Base-by-base conservation (phyloP, 176 grass and related monocot species). In the Juncus inflexus region DNA sequence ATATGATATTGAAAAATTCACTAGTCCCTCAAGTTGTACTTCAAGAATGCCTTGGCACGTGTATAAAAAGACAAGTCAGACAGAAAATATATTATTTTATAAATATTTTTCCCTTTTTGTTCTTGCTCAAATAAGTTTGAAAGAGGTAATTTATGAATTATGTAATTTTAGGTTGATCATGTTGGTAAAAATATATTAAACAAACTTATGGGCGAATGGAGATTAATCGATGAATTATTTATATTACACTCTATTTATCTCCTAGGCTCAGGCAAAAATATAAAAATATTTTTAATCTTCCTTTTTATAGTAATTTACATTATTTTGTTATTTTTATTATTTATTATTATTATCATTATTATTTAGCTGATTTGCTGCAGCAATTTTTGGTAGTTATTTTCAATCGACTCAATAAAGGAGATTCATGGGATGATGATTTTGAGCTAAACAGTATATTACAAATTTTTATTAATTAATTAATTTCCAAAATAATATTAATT, bases 401-500 rank as follows among this genome's bases (percentile, higher is more conserved):
- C 52, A 69, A 83, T 76, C 91, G 84, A 59, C 88, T 97, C 10
- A 82, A 97, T 74, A 91, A 80, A 70, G 87, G 92, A 69, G 86
- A 86, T 78, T 77, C 83, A 58, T 91, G 87, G 84, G 87, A 97
- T 77, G 92, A 91, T 58, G 92, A 96, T 65, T 97, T 97, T 74
- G 92, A 91, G 70, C 81, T 91, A 35, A 97, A 97, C 78, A 89
- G 85, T 67, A 81, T 97, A 62, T 77, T 97, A 73, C 92, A 97
- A 84, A 87, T 97, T 68, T 40, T 14, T 16, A 12, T 59, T 75
- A 77, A 35, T 47, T 60, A 74, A 61, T 47, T 60, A 74, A 61
- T 63, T 51, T 67, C 7, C 51, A 50, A 15, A 66, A 16, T 63
- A 47, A 58, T 61, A 64, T 38, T 28, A n/a, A n/a, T n/a, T 28